These are phyloP conservation scores for Euphorbia pulcherrima DNA, from an alignment of 345 rosid genomes.

Conservation along the genomic window DNA sequence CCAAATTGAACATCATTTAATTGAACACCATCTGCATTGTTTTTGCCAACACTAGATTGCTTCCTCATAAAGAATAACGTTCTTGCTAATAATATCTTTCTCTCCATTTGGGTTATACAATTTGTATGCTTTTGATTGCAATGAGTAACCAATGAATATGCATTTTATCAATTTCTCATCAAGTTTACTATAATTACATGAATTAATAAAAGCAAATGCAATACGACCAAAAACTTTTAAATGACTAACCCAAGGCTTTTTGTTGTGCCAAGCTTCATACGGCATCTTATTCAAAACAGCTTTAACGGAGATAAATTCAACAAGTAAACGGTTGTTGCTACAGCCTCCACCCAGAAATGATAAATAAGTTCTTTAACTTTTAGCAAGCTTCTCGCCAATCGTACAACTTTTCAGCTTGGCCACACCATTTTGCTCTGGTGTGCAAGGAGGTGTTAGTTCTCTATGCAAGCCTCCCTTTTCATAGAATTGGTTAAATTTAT, in stretches of 20 bases:
- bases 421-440: not conserved
- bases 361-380: not conserved
- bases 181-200: not conserved
- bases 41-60: not conserved
- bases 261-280: not conserved
- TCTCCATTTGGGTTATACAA: not conserved
- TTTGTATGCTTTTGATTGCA: not conserved
- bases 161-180: no score
- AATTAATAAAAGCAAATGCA: not conserved
- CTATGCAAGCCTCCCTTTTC: not conserved
- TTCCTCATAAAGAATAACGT: not conserved
- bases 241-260: not conserved
- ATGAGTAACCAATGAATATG: not conserved
- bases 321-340: no score
- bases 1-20: no score
- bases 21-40: no score
- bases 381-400: not conserved
- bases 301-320: not conserved
- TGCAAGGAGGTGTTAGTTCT: not conserved
- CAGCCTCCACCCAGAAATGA: not conserved
- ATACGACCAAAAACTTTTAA: not conserved
- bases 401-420: not conserved
- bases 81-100: not conserved
- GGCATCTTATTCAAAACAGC: not conserved
- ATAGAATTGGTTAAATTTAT: no score